A percentile compares a stretch with the other conserved stretches of the same genome.
Conservation (phyloP, 2,329 filamentous ascomycete species). For the Phaeosphaeriaceae sp. region DNA sequence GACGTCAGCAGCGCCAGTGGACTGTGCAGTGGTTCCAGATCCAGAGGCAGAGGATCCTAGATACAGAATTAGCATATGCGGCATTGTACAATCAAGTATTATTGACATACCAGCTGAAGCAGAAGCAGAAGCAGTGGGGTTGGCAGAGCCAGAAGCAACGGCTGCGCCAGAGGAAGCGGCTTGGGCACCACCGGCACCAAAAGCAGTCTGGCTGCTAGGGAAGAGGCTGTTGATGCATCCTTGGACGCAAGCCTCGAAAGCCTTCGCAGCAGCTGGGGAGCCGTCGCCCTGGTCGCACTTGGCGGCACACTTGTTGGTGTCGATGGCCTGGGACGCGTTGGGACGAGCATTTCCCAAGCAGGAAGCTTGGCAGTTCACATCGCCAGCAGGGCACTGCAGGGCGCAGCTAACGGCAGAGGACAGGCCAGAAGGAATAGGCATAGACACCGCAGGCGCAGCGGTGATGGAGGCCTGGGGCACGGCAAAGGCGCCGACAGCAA, state of each 20-base stretch:
- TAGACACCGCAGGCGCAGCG: constrained; percentile 45
- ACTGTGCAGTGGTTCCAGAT: constrained; percentile 25
- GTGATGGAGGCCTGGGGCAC: constrained; percentile 48
- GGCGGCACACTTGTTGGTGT: constrained; percentile 61
- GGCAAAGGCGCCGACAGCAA: constrained; percentile 56
- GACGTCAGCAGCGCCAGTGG: constrained; percentile 41
- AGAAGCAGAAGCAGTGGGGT: constrained; percentile 18
- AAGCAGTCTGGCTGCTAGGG: constrained; percentile 50
- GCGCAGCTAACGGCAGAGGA: constrained; percentile 44
- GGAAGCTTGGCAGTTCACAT: constrained; percentile 61
- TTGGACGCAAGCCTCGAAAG: constrained; percentile 58
- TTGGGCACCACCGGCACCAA: constrained; percentile 25
- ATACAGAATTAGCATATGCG: background rate
- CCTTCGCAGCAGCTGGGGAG: constrained; percentile 53
- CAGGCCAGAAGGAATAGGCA: constrained; percentile 32
- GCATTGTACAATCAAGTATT: background rate
- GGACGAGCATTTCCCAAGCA: constrained; percentile 63
- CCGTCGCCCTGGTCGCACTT: constrained; percentile 63
- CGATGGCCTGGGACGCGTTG: constrained; percentile 57
- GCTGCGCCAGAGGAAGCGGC: constrained; percentile 27
- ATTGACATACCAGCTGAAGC: constrained; percentile 17
- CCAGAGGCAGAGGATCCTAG: constrained; percentile 14
- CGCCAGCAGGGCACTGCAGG: constrained; percentile 49
- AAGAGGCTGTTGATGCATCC: constrained; percentile 60
- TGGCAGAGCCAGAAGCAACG: constrained; percentile 19